These are phyloP conservation scores for Omphalea diandra DNA, from an alignment of 441 rosid genomes.

Conservation along the genomic window DNA sequence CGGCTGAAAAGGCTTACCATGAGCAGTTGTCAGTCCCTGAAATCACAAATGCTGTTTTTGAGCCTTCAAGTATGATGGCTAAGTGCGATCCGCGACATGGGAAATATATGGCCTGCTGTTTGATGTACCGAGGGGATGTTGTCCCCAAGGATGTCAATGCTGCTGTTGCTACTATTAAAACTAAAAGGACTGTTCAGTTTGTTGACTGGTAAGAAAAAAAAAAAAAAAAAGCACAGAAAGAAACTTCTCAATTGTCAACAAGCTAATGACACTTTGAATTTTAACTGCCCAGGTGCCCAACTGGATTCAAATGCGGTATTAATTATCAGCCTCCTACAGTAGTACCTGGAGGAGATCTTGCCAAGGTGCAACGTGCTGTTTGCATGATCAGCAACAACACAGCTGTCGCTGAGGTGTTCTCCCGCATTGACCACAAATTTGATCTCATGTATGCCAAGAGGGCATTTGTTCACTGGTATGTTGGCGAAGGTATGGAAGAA, in stretches of 20 bases:
- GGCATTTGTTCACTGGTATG: slow-evolving; percentile 96
- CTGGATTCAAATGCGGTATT: slow-evolving; percentile 95
- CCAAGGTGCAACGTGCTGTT: slow-evolving; percentile 90
- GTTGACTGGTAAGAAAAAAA: slow-evolving; percentile 82
- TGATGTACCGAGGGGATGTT: slow-evolving; percentile 96
- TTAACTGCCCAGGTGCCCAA: slow-evolving; percentile 66
- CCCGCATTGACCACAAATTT: slow-evolving; percentile 81
- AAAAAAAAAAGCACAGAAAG: not conserved
- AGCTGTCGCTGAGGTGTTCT: slow-evolving; percentile 90
- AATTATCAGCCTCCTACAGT: slow-evolving; percentile 91
- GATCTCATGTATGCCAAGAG: slow-evolving; percentile 95
- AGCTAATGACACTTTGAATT: not conserved
- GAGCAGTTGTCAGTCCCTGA: slow-evolving; percentile 89
- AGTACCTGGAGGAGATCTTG: slow-evolving; percentile 89
- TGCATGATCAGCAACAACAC: slow-evolving; percentile 99
- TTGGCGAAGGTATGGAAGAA: slow-evolving; percentile 97
- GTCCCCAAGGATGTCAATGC: slow-evolving; percentile 94
- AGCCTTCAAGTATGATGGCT: slow-evolving; percentile 96
- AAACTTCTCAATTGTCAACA: not conserved
- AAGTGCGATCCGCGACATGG: slow-evolving; percentile 97
- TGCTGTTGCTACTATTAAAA: slow-evolving; percentile 80
- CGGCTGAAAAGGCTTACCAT: slow-evolving; percentile 90
- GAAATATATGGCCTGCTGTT: slow-evolving; percentile 91
- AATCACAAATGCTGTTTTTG: slow-evolving; percentile 91
- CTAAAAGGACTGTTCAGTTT: slow-evolving; percentile 83